phyloP scores from a whole-genome alignment of 306 rosid species.

The Pyrus communis region DNA sequence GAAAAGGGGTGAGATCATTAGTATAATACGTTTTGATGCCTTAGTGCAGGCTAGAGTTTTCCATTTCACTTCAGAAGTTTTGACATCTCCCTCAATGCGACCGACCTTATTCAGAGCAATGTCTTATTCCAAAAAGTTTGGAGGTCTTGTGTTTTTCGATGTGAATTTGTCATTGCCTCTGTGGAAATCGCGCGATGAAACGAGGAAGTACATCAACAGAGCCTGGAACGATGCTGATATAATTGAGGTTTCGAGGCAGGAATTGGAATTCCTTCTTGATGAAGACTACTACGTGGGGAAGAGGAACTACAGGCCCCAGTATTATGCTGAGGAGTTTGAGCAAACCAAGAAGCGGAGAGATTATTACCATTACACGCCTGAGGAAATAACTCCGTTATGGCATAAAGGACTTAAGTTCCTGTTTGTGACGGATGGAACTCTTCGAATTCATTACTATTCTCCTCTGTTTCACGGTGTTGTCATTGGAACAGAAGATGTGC shows the following conservation, averaged over 20 bases:
- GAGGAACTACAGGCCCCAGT: conserved; percentile 69
- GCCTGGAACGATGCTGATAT: conserved; percentile 80
- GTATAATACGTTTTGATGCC: neutral
- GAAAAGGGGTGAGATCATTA: neutral
- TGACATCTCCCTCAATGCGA: conserved; percentile 30
- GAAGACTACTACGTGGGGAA: conserved; percentile 62
- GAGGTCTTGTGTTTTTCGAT: conserved; percentile 62
- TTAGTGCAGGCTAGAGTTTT: conserved; percentile 44
- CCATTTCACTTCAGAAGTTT: conserved; percentile 58
- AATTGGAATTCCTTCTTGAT: conserved; percentile 85
- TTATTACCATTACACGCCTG: conserved; percentile 66
- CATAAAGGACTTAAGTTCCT: conserved; percentile 59
- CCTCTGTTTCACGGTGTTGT: conserved; percentile 69
- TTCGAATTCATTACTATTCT: conserved; percentile 74
- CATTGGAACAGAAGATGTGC: conserved; percentile 89
- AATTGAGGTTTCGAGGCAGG: conserved; percentile 72
- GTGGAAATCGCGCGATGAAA: conserved; percentile 77
- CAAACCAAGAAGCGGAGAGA: conserved; percentile 63
- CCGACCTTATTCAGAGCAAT: conserved; percentile 37
- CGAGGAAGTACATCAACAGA: conserved; percentile 46
- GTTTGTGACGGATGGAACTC: conserved; percentile 80
- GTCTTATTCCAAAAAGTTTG: conserved; percentile 36
- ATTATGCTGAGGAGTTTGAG: conserved; percentile 62
- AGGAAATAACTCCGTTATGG: conserved; percentile 79
- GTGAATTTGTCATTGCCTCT: conserved; percentile 62